phyloP scores from a whole-genome alignment of 129 eudicot genomes.

The Arctium lappa region DNA sequence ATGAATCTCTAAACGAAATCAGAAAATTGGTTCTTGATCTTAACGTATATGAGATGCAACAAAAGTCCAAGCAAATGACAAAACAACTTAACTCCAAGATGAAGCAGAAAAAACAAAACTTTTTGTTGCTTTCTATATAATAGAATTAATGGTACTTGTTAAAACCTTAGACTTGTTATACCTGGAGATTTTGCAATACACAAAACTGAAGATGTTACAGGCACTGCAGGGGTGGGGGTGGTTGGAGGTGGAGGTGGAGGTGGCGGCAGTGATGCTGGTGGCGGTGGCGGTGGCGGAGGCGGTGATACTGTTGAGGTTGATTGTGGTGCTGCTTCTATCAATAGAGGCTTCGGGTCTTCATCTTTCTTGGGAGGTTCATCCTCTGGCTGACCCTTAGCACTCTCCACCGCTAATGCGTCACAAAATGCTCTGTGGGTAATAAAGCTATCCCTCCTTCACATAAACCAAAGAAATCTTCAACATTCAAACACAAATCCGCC shows the following conservation, averaged over 20 bases:
- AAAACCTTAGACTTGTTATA: conserved; percentile 20
- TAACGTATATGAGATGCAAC: conserved; percentile 27
- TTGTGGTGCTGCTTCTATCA: conserved; percentile 37
- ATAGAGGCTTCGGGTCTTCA: conserved; percentile 39
- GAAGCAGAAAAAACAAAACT: conserved; percentile 22
- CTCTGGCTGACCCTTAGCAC: conserved; percentile 47
- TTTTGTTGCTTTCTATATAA: conserved; percentile 25
- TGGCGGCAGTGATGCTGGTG: conserved; percentile 23
- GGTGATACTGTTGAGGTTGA: conserved; percentile 33
- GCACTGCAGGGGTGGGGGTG: conserved; percentile 29
- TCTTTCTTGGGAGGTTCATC: conserved; percentile 38
- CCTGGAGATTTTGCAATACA: conserved; percentile 58
- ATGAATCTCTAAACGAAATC: conserved; percentile 9
- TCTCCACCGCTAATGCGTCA: conserved; percentile 81
- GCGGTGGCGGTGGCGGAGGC: conserved; percentile 39
- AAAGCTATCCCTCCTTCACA: conserved; percentile 92
- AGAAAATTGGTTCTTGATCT: no score
- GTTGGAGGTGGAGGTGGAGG: conserved; percentile 15
- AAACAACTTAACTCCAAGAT: conserved; percentile 37
- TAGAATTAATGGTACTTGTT: background rate
- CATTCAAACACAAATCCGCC: background rate
- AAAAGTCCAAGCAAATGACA: conserved; percentile 47
- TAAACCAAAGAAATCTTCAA: conserved; percentile 14
- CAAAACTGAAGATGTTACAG: conserved; percentile 39
- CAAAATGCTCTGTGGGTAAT: conserved; percentile 94